Evolutionary conservation across 2,329 filamentous ascomycete genomes (phyloP).

Genomic region (Calonectria leucothoes): DNA sequence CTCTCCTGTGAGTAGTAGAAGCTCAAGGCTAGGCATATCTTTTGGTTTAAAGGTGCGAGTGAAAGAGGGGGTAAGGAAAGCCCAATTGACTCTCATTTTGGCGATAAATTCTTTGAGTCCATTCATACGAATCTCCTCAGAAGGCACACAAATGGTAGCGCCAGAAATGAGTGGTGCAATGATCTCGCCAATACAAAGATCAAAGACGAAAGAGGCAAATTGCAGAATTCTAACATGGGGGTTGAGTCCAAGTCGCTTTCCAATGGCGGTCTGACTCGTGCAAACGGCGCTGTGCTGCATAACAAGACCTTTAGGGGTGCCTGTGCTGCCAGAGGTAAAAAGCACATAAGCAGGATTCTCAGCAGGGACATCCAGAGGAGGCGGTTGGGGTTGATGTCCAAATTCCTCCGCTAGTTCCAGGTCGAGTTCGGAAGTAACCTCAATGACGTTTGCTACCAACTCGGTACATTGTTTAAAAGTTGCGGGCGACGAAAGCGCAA

Average conservation of each 20-base stretch:
- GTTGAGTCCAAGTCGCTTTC: constrained; percentile 17
- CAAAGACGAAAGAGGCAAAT: constrained; percentile 39
- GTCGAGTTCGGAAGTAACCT: neutral
- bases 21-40: constrained; percentile 23
- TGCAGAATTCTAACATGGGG: constrained; percentile 27
- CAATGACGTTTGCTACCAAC: neutral
- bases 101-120: constrained; percentile 30
- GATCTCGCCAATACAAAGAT: constrained; percentile 34
- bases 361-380: too few species aligned
- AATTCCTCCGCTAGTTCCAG: neutral
- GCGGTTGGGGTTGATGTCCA: too few species aligned
- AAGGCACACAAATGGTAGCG: constrained; percentile 37
- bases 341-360: constrained; percentile 30
- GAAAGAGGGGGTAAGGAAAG: constrained; percentile 39
- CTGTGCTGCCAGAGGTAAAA: constrained; percentile 39
- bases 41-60: constrained; percentile 25
- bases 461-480: constrained; percentile 7
- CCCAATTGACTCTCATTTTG: constrained; percentile 22
- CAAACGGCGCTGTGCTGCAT: constrained; percentile 33
- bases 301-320: constrained; percentile 36
- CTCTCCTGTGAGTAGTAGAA: constrained; percentile 36
- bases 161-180: constrained; percentile 22
- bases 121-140: constrained; percentile 31
- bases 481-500: neutral
- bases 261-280: constrained; percentile 18